Evolutionary conservation across 73 alveolate species (phyloP).

Genomic region (Effrenium voratum): DNA sequence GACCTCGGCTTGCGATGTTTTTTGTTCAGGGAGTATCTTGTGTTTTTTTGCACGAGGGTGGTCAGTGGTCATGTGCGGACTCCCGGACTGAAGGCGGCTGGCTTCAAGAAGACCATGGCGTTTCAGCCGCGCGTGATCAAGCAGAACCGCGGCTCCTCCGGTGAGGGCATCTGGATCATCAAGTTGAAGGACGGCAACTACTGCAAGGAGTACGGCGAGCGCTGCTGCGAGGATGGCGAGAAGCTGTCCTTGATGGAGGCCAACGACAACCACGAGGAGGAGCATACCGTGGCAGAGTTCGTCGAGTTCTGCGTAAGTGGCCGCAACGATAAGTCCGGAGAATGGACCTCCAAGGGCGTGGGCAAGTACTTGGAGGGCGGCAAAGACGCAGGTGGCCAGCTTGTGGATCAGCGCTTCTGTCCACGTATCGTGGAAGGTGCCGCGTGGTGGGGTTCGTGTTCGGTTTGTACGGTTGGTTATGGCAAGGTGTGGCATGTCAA

Average conservation of each 20-base stretch:
- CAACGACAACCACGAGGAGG: neutral
- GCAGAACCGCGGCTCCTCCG: neutral
- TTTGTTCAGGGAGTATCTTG: no score
- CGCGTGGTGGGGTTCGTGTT: no score
- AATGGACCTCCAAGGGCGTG: conserved; percentile 62
- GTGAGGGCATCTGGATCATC: neutral
- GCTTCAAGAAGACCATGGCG: neutral
- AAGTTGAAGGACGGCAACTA: neutral
- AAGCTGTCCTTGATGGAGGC: neutral
- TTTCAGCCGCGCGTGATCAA: neutral
- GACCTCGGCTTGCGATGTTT: no score
- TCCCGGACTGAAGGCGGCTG: no score
- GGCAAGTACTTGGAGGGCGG: conserved; percentile 58
- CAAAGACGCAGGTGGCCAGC: neutral
- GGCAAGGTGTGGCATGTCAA: no score
- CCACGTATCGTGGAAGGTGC: conserved; percentile 24
- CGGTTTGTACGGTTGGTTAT: no score
- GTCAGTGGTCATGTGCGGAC: no score
- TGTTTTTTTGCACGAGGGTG: no score
- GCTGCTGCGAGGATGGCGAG: conserved; percentile 28
- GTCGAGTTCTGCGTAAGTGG: neutral
- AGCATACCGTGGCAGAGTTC: neutral
- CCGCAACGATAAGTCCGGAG: neutral
- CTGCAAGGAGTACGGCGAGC: neutral
- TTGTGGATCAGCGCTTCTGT: neutral